Evolutionary conservation across 805 yeast genomes (phyloP), one percentile per base, ranked within the genome.

Genomic region (Saccharomycopsis amapae): DNA sequence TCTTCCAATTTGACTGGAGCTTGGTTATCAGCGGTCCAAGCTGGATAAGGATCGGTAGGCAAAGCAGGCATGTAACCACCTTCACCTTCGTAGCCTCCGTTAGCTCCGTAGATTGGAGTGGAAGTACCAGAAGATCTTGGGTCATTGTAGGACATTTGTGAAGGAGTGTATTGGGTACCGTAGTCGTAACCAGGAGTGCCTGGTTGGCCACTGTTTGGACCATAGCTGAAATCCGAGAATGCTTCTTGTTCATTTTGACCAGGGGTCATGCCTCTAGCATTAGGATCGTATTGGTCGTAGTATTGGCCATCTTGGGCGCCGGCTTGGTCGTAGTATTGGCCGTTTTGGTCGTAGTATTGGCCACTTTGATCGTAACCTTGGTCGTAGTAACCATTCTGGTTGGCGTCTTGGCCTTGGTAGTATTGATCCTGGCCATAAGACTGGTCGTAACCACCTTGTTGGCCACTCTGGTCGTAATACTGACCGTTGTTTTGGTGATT

Each of bases 11-110:
- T 72, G 48, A 83, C 81, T 10, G 94, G 94, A 22, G 90, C 87
- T 63, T 84, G 90, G 47, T 84, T 89, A 65, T 93, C 97, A 39
- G 95, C 95, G 22, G 96, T 85, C 98, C 98, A 93, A 42, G 98
- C 97, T 37, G 99, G 98, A 64, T 90, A 93, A 28, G 98, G 99
- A 64, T 93, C 93, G 38, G 88, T 78, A 57, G 95, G 73, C 67
- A 82, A 56, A 62, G 86, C 81, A 28, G 84, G 82, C 57, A 79
- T 82, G 58, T 76, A 69, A 5, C 63, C 68, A 44, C 65, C 66
- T 3, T 45, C 44, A 18, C 46, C 49, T 22, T 38, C 50, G 28
- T 56, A 55, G 47, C 57, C 57, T 44, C 69, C 72, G 50, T 72
- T 75, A 46, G 79, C 78, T 34, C 93, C 94, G 61, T 85, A 85